Evolutionary conservation across 2,329 filamentous ascomycete species (phyloP).

Genomic region (Thielaviopsis ethacetica): DNA sequence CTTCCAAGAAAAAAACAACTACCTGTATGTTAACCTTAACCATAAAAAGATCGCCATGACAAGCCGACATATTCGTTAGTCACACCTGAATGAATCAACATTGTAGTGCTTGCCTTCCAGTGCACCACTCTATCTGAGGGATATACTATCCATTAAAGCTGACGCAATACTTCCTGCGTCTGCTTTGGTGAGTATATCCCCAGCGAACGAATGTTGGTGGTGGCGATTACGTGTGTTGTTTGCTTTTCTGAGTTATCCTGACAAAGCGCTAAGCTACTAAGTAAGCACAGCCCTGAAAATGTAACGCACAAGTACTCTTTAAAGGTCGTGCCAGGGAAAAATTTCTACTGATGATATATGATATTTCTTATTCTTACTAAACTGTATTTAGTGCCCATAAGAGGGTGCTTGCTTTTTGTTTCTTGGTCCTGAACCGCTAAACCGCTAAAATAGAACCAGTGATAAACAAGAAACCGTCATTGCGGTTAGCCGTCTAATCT

Average conservation of each 20-base stretch:
- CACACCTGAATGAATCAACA: not conserved
- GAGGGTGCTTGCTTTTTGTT: too few species aligned
- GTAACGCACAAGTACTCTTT: too few species aligned
- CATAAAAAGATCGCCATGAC: not conserved
- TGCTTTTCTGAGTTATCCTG: not conserved
- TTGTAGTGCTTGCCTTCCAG: not conserved
- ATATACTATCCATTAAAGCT: not conserved
- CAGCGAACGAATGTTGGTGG: not conserved
- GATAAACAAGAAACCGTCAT: too few species aligned
- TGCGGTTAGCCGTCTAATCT: too few species aligned
- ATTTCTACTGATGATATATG: too few species aligned
- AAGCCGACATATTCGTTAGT: not conserved
- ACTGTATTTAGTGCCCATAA: too few species aligned
- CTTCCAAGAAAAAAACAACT: not conserved
- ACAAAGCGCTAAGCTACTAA: not conserved
- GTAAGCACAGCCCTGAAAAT: not conserved
- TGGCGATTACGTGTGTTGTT: not conserved
- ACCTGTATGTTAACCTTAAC: not conserved
- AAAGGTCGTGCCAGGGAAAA: not conserved
- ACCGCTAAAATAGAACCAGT: slow-evolving; percentile 4
- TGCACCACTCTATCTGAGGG: not conserved
- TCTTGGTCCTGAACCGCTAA: too few species aligned
- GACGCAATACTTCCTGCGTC: not conserved
- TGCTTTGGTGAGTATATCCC: not conserved
- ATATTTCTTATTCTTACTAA: too few species aligned